These are phyloP conservation scores for Vigna reflexopilosa DNA, from an alignment of 306 rosid species.

Conservation along the genomic window DNA sequence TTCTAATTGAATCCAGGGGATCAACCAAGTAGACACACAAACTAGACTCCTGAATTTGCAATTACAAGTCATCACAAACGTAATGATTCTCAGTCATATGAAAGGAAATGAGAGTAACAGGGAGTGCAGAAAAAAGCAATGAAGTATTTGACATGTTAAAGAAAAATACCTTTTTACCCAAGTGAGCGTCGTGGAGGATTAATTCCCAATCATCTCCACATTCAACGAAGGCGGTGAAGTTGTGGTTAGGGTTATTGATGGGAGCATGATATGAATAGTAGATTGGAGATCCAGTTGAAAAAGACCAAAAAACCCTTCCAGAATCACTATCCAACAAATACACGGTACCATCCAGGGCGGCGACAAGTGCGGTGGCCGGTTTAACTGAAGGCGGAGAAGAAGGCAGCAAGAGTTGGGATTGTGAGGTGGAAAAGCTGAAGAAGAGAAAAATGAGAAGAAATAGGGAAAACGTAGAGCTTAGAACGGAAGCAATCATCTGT, in stretches of 20 bases:
- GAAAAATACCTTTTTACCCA: conserved; percentile 60
- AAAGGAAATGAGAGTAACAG: neutral
- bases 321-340: conserved; percentile 58
- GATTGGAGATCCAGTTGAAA: conserved; percentile 65
- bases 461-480: neutral
- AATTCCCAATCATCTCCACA: conserved; percentile 75
- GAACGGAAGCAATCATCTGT: conserved; percentile 41
- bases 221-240: conserved; percentile 49
- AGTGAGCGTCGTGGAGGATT: conserved; percentile 47
- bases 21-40: neutral
- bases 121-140: neutral
- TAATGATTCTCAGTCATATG: neutral
- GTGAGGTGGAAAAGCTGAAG: conserved; percentile 2
- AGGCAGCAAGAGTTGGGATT: conserved; percentile 40
- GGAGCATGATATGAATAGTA: conserved; percentile 64
- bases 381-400: conserved; percentile 51
- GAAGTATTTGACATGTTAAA: neutral
- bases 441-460: too few species aligned
- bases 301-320: conserved; percentile 62
- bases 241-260: conserved; percentile 24
- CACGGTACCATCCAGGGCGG: conserved; percentile 62
- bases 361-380: conserved; percentile 56
- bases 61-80: neutral
- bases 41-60: neutral
- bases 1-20: neutral